Percentiles rank a stretch among this genome's conserved stretches.
phyloP scores from a whole-genome alignment of 495 filamentous ascomycete genomes.

The Terfezia boudieri region DNA sequence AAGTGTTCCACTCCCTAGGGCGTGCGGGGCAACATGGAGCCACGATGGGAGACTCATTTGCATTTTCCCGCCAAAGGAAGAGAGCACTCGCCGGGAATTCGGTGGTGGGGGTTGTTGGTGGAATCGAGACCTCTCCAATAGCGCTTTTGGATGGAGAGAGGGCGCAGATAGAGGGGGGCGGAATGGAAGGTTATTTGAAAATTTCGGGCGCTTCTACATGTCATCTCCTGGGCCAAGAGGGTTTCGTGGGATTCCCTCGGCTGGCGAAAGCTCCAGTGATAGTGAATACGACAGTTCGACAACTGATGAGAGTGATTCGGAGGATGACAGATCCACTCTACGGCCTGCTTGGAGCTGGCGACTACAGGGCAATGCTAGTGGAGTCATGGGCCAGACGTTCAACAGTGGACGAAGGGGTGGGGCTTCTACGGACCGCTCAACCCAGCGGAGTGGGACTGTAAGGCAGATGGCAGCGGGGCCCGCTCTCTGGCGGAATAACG shows the following conservation, averaged over 20 bases:
- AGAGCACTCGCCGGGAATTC: conserved; percentile 28
- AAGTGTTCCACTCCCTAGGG: conserved; percentile 51
- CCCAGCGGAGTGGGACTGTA: conserved; percentile 12
- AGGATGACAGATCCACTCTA: conserved; percentile 13
- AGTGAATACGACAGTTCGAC: conserved; percentile 26
- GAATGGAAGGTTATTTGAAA: conserved; percentile 43
- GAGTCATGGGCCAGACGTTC: background rate
- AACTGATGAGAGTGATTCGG: conserved; percentile 9
- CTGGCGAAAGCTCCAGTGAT: conserved; percentile 26
- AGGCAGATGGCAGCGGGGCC: background rate
- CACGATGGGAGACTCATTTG: conserved; percentile 59
- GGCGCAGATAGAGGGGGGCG: conserved; percentile 35
- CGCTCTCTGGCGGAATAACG: background rate
- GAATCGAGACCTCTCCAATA: background rate
- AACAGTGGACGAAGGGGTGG: conserved; percentile 8
- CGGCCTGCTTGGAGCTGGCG: conserved; percentile 13
- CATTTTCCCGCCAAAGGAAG: conserved; percentile 67
- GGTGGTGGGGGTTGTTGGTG: background rate
- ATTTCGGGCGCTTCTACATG: conserved; percentile 58
- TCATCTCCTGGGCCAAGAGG: conserved; percentile 28
- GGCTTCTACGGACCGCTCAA: conserved; percentile 15
- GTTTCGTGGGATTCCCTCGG: conserved; percentile 22
- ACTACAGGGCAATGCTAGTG: conserved; percentile 8
- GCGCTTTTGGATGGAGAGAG: background rate
- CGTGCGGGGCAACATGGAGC: conserved; percentile 56